phyloP scores from a whole-genome alignment of 371 early-diverging fungal genomes.

The Syncephalastrum racemosum region DNA sequence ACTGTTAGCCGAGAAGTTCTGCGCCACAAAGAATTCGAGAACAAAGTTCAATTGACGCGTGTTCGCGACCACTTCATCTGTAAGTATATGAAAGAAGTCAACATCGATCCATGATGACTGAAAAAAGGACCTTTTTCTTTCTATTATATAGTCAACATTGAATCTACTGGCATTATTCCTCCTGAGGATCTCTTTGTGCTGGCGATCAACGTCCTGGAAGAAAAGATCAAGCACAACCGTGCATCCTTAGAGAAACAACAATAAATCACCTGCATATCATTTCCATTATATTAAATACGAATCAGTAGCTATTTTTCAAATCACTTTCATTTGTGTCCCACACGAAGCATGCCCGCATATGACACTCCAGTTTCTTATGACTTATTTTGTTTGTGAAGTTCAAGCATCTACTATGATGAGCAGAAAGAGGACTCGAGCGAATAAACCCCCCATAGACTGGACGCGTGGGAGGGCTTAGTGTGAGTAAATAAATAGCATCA shows the following conservation, averaged over 20 bases:
- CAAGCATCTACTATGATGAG: too few species aligned
- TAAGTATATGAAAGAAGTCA: constrained; percentile 48
- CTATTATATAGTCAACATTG: constrained; percentile 84
- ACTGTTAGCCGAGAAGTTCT: constrained; percentile 96
- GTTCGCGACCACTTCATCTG: constrained; percentile 97
- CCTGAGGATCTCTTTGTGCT: constrained; percentile 79
- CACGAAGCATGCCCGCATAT: too few species aligned
- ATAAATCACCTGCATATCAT: constrained; percentile 12
- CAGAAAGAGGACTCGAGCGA: too few species aligned
- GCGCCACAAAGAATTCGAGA: constrained; percentile 91
- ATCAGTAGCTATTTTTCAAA: too few species aligned
- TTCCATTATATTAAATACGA: constrained; percentile 14
- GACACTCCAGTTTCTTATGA: too few species aligned
- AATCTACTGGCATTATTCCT: constrained; percentile 83
- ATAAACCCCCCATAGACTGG: too few species aligned
- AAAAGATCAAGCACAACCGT: constrained; percentile 64
- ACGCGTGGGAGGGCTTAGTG: too few species aligned
- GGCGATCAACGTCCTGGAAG: constrained; percentile 75
- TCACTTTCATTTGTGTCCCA: too few species aligned
- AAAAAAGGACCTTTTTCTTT: neutral
- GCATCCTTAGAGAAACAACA: constrained; percentile 43
- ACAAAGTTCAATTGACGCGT: constrained; percentile 88
- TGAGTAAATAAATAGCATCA: too few species aligned
- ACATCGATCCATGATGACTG: neutral
- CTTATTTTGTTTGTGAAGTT: too few species aligned